Percentiles rank a stretch among this genome's conserved stretches.
Evolutionary conservation across 208 protist genomes (phyloP).

Genomic region (Acanthamoeba sp.): DNA sequence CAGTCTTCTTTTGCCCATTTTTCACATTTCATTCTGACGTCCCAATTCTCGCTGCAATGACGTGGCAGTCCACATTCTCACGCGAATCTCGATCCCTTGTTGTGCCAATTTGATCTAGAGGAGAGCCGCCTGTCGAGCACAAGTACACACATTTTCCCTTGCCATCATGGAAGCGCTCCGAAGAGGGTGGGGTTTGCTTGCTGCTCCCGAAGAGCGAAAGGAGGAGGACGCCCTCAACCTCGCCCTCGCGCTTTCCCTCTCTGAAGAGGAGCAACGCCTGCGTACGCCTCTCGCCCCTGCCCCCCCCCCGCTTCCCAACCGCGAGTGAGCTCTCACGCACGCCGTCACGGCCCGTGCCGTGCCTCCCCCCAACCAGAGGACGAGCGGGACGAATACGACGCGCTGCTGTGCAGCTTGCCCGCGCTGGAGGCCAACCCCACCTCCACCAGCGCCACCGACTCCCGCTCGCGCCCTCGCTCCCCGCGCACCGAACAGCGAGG

Average conservation of each 20-base stretch:
- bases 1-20: no score
- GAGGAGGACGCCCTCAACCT: conserved; percentile 53
- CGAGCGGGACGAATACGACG: neutral
- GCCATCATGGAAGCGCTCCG: neutral
- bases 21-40: no score
- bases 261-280: conserved; percentile 27
- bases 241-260: conserved; percentile 41
- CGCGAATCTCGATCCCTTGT: no score
- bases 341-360: no score
- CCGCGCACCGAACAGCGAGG: neutral
- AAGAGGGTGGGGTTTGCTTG: neutral
- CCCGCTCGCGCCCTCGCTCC: neutral
- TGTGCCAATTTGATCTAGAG: no score
- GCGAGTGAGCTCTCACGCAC: no score
- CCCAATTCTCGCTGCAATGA: no score
- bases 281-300: neutral
- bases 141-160: neutral
- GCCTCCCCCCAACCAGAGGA: neutral
- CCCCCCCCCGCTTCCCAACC: neutral
- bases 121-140: no score
- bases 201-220: neutral
- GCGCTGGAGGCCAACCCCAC: neutral
- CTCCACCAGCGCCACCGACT: neutral
- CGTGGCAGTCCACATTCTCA: no score
- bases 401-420: neutral